A percentile compares a stretch with the other conserved stretches of the same genome.
phyloP scores from a whole-genome alignment of 2,329 filamentous ascomycete species.

The Herpotrichia juniperi region DNA sequence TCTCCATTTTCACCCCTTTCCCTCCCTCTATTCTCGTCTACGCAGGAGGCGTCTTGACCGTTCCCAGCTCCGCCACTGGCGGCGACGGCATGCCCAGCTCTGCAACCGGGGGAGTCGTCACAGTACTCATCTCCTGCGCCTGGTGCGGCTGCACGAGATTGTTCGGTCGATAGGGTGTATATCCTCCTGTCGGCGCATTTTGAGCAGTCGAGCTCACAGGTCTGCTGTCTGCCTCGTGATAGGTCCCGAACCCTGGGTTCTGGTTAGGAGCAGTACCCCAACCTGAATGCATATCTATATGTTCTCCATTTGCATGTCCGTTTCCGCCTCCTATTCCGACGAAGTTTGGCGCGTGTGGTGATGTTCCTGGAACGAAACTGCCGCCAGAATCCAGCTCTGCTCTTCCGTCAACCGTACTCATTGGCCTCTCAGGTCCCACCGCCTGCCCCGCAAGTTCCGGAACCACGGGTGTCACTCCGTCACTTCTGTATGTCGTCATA shows the following conservation, averaged over 20 bases:
- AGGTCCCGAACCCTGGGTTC: not conserved
- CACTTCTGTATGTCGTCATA: constrained; percentile 15
- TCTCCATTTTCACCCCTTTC: not conserved
- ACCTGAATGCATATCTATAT: too few species aligned
- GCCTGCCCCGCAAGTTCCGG: constrained; percentile 36
- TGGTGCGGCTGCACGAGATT: constrained; percentile 4
- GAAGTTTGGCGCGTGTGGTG: constrained; percentile 32
- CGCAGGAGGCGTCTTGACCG: not conserved
- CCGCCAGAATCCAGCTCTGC: constrained; percentile 38
- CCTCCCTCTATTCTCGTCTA: not conserved
- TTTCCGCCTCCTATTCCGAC: constrained; percentile 41
- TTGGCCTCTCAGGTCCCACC: constrained; percentile 34
- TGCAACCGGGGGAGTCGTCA: constrained; percentile 7
- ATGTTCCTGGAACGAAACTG: constrained; percentile 30
- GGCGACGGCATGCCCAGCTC: not conserved
- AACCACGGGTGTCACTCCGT: constrained; percentile 16
- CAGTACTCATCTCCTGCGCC: constrained; percentile 19
- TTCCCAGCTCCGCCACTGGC: not conserved
- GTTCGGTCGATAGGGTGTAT: constrained; percentile 34
- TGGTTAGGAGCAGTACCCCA: too few species aligned
- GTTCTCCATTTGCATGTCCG: not conserved
- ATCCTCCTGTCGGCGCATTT: constrained; percentile 9
- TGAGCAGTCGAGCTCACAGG: constrained; percentile 15
- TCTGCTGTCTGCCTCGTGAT: constrained; percentile 9
- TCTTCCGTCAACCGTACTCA: constrained; percentile 31